Conservation (phyloP, 106 monocot species). For the Agapanthus africanus region DNA sequence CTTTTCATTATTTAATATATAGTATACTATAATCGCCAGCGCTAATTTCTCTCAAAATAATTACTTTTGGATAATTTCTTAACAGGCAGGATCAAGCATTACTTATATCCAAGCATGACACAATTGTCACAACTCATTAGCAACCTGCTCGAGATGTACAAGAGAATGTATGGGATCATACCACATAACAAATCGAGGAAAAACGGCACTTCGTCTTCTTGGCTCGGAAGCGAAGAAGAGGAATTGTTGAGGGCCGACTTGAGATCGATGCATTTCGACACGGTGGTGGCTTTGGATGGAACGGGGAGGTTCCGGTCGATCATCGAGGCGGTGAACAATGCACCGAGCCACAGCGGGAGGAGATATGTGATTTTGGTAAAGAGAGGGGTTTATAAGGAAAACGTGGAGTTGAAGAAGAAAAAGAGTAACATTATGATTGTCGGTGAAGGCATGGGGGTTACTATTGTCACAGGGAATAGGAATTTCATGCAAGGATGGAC, state of each 20-base stretch:
- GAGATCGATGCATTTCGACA: constrained; percentile 20
- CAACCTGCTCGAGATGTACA: constrained; percentile 58
- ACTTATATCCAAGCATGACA: constrained; percentile 25
- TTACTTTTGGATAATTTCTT: no score
- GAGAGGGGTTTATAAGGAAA: constrained; percentile 68
- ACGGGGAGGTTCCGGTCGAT: constrained; percentile 57
- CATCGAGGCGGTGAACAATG: constrained; percentile 55
- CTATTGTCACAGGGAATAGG: constrained; percentile 63
- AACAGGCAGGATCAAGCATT: constrained; percentile 24
- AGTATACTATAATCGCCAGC: no score
- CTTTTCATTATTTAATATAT: no score
- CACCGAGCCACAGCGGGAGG: constrained; percentile 44
- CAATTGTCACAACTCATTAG: constrained; percentile 53
- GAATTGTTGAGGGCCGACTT: constrained; percentile 14
- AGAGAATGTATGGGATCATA: constrained; percentile 42
- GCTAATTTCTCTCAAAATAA: no score
- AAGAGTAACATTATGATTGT: constrained; percentile 71
- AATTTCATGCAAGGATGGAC: constrained; percentile 78
- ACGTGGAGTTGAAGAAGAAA: constrained; percentile 84
- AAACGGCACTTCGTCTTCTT: constrained; percentile 18
- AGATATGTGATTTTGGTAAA: constrained; percentile 86
- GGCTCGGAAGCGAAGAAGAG: constrained; percentile 35
- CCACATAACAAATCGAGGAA: not conserved
- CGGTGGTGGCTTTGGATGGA: constrained; percentile 72
- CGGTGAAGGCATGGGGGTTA: constrained; percentile 74